Base-by-base conservation (phyloP, 163 green algal species). In the Volvox carteri region DNA sequence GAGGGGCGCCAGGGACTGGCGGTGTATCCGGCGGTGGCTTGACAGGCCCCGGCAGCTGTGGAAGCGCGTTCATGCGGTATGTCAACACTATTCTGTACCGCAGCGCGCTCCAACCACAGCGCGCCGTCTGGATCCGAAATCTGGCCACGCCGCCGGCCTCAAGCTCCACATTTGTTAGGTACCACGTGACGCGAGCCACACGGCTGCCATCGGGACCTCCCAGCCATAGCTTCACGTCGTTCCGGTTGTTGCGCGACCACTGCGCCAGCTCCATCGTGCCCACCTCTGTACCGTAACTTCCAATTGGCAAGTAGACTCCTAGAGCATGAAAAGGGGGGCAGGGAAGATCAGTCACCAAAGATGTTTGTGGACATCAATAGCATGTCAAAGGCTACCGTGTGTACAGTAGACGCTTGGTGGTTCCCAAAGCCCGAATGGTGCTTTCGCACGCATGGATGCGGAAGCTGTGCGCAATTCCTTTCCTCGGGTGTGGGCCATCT, bases 141-240 rank as follows among this genome's bases (percentile, higher is more conserved):
- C 78, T 56, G 21, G 78, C 56, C 12, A 62, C 12, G 2, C n/a
- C 41, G 2, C 39, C 35, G 21, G 33, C 18, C 4, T 23, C 23
- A 28, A 86, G 56, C 23, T 76, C 78, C 58, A 86, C 58, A 44
- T 86, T 86, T 30, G 78, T 25, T 41, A 86, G 42, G 56, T 86
- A 86, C 58, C 58, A 86, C 8, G 58, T 86, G 41, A 62, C 78
- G 5, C 78, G 78, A 33, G 72, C 78, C 58, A 62, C 28, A 7
- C 56, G 56, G 58, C 78, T 85, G 78, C 56, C 78, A 23, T 14
- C 44, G 5, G 78, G 78, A 7, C 78, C 78, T 14, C 37, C 35
- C 6, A 75, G 37, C 56, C 56, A 85, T 54, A 85, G 56, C 54
- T 21, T 37, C 78, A 75, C 78, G 2, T 21, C 9, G 39, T 75